Base-by-base conservation (phyloP, 2,329 filamentous ascomycete species). In the Trichophaea hybrida region DNA sequence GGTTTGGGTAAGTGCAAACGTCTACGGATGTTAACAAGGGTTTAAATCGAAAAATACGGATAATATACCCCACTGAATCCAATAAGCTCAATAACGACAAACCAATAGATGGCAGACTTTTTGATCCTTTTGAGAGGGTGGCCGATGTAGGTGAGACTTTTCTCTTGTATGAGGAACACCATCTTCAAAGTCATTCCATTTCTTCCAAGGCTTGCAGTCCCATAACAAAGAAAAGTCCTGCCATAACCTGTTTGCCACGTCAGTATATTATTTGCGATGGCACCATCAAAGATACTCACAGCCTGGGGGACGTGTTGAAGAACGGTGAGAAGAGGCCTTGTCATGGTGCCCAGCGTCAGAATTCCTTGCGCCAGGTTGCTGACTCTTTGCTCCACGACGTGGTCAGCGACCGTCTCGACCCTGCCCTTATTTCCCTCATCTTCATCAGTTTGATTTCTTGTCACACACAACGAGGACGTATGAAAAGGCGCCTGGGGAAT, bases 401-500 rank as follows among this genome's bases (percentile, higher is more conserved):
- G 64, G 4, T 77, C 77, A 12, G 76, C 72, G 64, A 76, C 75
- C 49, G 76, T 76, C 17, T 71, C 71, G 66, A 76, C 74, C 59
- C 81, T 78, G 58, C 80, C 81, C 67, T 83, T 83, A 64, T 76
- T 74, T 50, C 74, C 72, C 61, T 74, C 74, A 35, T 74, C 76
- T 61, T 81, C 80, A 57, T 83, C 78, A 7, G 72, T 69, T 57
- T 77, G 74, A 49, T 77, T 76, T 32, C 79, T 75, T 4, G 83
- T 87, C 50, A 89, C 85, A 70, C 86, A 90, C 43, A 91, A 81
- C 0, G 86, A 83, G 46, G 83, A 78, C 7, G 86, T 91, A 71
- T 91, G 86, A 71, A 90, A 90, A 1, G 86, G 86, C 0, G 86
- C 86, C 72, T 91, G 86, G 0, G 86, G 86, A 65, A 91, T 90